Evolutionary conservation across 495 filamentous ascomycete species (phyloP).

Genomic region (Neurospora sp.): DNA sequence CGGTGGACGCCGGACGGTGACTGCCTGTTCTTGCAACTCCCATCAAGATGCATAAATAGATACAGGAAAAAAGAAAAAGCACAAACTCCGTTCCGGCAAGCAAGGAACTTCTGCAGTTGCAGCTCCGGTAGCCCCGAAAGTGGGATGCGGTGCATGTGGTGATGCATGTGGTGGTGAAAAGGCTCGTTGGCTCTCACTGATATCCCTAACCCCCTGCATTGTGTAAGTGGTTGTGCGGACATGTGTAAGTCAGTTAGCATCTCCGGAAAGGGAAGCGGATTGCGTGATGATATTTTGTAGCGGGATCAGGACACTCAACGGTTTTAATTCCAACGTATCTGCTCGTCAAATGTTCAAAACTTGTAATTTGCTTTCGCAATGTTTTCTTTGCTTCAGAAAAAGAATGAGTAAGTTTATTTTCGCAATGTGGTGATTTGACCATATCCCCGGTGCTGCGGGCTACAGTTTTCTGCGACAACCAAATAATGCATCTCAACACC

Average conservation of each 20-base stretch:
- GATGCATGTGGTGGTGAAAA: not conserved
- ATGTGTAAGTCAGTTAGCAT: not conserved
- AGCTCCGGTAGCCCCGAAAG: not conserved
- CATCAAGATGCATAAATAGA: no score
- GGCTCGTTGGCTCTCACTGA: not conserved
- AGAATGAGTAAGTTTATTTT: not conserved
- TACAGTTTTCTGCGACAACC: not conserved
- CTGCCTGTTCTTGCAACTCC: no score
- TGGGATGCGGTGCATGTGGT: not conserved
- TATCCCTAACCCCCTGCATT: not conserved
- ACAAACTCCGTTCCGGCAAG: no score
- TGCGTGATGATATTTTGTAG: not conserved
- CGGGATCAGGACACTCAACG: not conserved
- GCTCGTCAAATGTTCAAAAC: no score
- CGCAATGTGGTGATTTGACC: not conserved
- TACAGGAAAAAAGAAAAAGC: no score
- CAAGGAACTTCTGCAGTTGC: no score
- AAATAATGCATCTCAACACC: not conserved
- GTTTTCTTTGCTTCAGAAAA: not conserved
- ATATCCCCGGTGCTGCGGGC: not conserved
- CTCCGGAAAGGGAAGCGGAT: not conserved
- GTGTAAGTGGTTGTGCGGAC: not conserved
- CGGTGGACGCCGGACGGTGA: no score
- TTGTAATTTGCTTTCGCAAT: not conserved
- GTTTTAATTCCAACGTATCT: not conserved